These are phyloP conservation scores for Ustilago bromivora DNA, from an alignment of 1,284 basidiomycete genomes.

Conservation along the genomic window DNA sequence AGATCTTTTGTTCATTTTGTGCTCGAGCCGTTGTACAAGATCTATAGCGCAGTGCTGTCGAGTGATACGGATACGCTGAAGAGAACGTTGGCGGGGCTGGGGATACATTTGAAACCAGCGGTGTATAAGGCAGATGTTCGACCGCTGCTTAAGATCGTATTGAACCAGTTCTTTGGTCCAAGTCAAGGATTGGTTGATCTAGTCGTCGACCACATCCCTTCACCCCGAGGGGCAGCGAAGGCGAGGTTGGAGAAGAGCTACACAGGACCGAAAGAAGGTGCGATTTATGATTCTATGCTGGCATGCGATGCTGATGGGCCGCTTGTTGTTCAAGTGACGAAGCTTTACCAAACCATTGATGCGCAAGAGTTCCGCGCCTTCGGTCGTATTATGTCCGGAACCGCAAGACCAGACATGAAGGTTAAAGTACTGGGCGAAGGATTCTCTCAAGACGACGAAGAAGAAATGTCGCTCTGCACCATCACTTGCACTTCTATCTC, in stretches of 20 bases:
- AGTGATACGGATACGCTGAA: constrained; percentile 87
- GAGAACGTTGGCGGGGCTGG: constrained; percentile 81
- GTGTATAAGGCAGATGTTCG: constrained; percentile 99
- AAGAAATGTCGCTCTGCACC: constrained; percentile 91
- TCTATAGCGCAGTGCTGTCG: constrained; percentile 92
- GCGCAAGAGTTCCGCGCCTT: constrained; percentile 95
- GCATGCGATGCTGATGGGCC: constrained; percentile 86
- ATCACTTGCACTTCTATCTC: constrained; percentile 90
- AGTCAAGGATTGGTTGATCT: constrained; percentile 90
- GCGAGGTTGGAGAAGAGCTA: constrained; percentile 75
- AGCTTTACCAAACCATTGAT: constrained; percentile 94
- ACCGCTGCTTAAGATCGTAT: constrained; percentile 89
- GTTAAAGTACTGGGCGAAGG: constrained; percentile 98
- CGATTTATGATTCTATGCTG: constrained; percentile 79
- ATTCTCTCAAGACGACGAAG: constrained; percentile 96
- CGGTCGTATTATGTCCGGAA: constrained; percentile 93
- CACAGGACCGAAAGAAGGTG: constrained; percentile 46
- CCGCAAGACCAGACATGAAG: constrained; percentile 81
- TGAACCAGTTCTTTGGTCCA: constrained; percentile 92
- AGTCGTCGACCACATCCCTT: constrained; percentile 88
- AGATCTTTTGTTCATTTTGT: constrained; percentile 97
- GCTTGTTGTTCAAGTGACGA: constrained; percentile 90
- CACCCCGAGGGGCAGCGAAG: constrained; percentile 79
- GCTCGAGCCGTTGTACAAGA: constrained; percentile 94
- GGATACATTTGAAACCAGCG: constrained; percentile 88